These are phyloP conservation scores for Rhynchosporium agropyri DNA, from an alignment of 2,329 filamentous ascomycete species.

Conservation along the genomic window DNA sequence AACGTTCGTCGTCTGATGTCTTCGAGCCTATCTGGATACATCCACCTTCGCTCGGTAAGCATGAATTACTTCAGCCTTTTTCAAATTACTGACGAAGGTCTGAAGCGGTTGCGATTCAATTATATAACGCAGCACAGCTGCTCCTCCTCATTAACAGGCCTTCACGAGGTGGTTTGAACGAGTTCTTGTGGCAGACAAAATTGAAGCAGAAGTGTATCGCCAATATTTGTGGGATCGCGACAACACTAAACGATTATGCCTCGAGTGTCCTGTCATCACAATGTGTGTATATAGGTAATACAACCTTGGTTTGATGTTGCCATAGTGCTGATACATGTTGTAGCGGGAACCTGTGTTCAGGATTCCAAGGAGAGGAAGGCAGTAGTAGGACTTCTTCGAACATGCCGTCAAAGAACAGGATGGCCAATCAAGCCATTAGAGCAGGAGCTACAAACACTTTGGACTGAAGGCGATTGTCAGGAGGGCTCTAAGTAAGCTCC, in stretches of 20 bases:
- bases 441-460: conserved; percentile 38
- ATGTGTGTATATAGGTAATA: conserved; percentile 45
- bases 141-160: conserved; percentile 56
- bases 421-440: conserved; percentile 45
- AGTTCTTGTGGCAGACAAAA: conserved; percentile 50
- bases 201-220: conserved; percentile 51
- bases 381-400: conserved; percentile 45
- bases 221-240: conserved; percentile 53
- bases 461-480: no score
- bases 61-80: background rate
- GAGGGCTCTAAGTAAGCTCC: no score
- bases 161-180: conserved; percentile 51
- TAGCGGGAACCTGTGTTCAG: conserved; percentile 48
- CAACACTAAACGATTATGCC: conserved; percentile 47
- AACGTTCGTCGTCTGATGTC: conserved; percentile 34
- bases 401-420: conserved; percentile 45
- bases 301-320: background rate
- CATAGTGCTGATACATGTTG: background rate
- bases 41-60: conserved; percentile 47
- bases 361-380: conserved; percentile 44
- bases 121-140: conserved; percentile 55
- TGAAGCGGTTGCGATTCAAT: conserved; percentile 50
- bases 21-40: conserved; percentile 56
- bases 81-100: conserved; percentile 2
- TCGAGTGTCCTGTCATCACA: conserved; percentile 50